Evolutionary conservation across 305 asterid genomes (phyloP), one percentile per base, ranked within the genome.

Genomic region (Solanum hybrid): DNA sequence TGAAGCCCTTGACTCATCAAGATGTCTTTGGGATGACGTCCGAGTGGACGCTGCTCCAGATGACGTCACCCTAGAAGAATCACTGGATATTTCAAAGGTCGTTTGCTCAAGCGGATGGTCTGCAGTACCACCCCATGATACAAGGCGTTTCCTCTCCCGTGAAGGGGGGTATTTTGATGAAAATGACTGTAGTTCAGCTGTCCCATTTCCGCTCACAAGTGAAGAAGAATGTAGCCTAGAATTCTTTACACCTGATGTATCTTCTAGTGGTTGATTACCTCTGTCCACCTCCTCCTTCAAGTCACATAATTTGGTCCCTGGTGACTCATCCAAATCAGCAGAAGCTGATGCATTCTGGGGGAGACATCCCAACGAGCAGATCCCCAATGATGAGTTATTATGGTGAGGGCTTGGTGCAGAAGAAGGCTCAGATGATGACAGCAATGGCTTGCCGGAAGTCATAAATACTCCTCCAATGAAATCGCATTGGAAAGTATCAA

Each of bases 81-180:
- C 91, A 82, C 92, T 92, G 73, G 97, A 95, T 91, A 95, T 89
- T 90, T 95, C 97, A 91, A 92, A 88, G 56, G 94, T 85, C 80
- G 93, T 92, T 90, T 88, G 87, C 86, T 90, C 91, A 73, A 87
- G 92, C 89, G 72, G 93, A 89, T 92, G 90, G 92, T 96, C 99
- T 95, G 93, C 91, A 26, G 85, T 93, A 94, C 98, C 97, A 85
- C 99, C 97, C 99, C 99, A 95, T 89, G 98, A 94, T 86, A 94
- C 97, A 91, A 93, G 91, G 85, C 95, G 94, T 91, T 90, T 93
- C 86, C 95, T 93, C 93, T 92, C 94, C 77, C 93, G 89, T 38
- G 84, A 93, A 60, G 5, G 12, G 91, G 96, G 92, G 90, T 94
- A 91, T 92, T 92, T 91, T 36, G 91, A 51, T 84, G 85, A 86